A percentile compares a stretch with the other conserved stretches of the same genome.
phyloP scores from a whole-genome alignment of 177 flowering plant genomes.

The Vitis hybrid region DNA sequence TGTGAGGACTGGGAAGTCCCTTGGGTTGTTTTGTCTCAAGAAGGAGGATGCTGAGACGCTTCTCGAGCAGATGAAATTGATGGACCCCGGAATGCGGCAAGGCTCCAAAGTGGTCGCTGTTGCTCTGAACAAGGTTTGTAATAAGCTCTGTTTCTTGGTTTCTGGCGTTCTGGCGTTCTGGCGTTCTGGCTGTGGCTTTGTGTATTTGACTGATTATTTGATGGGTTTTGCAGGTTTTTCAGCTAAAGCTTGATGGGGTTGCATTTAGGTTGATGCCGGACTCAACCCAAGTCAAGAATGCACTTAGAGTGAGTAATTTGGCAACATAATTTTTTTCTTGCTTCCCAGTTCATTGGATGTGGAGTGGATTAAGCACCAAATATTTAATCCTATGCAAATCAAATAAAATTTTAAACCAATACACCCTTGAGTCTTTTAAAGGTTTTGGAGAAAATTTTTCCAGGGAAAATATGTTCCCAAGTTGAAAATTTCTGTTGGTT shows the following conservation, averaged over 20 bases:
- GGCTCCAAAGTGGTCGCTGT: conserved; percentile 79
- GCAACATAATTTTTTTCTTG: background rate
- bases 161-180: no score
- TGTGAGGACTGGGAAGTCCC: conserved; percentile 36
- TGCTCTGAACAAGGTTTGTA: conserved; percentile 71
- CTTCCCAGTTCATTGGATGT: background rate
- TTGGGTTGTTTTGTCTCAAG: conserved; percentile 77
- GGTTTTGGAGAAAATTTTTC: no score
- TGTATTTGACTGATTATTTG: background rate
- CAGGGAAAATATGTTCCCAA: no score
- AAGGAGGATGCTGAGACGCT: conserved; percentile 77
- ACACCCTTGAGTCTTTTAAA: no score
- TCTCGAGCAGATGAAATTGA: conserved; percentile 60
- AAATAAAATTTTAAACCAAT: no score
- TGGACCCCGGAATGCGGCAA: conserved; percentile 58
- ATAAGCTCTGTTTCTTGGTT: no score
- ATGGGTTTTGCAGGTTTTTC: conserved; percentile 56
- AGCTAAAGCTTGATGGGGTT: conserved; percentile 76
- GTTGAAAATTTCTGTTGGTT: no score
- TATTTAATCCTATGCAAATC: no score
- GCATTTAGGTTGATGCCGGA: conserved; percentile 92
- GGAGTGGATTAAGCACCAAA: background rate
- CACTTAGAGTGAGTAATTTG: conserved; percentile 54
- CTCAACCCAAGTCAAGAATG: conserved; percentile 64
- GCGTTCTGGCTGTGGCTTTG: background rate